Percentiles rank a stretch among this genome's conserved stretches.
Conservation (phyloP, 352 stramenopile genomes). For the Globisporangium nunn region DNA sequence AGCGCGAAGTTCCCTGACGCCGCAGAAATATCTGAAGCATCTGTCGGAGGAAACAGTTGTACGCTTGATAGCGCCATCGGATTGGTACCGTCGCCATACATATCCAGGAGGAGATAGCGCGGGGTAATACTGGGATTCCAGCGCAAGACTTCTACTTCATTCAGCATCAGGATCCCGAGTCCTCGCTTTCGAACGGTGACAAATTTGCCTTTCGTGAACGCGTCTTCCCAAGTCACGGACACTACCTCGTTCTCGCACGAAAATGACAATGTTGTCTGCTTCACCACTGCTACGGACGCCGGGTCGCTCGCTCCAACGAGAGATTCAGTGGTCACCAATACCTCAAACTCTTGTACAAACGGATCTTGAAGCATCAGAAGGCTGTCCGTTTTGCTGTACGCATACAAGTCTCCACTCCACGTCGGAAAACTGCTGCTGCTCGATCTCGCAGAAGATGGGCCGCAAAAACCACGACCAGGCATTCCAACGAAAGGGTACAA, state of each 20-base stretch:
- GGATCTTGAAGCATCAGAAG: constrained; percentile 37
- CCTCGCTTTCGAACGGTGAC: constrained; percentile 38
- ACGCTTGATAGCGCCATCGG: constrained; percentile 37
- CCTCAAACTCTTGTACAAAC: constrained; percentile 47
- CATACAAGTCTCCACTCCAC: constrained; percentile 38
- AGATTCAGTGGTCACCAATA: constrained; percentile 27
- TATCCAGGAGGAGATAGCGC: constrained; percentile 39
- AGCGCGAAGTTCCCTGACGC: constrained; percentile 14
- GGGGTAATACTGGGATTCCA: constrained; percentile 51
- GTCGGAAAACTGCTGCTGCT: constrained; percentile 10
- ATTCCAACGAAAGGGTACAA: constrained; percentile 46
- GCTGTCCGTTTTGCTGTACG: constrained; percentile 24
- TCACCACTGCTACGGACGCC: constrained; percentile 8
- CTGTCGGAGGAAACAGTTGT: constrained; percentile 38
- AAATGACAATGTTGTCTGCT: constrained; percentile 30
- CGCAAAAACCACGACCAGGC: constrained; percentile 28
- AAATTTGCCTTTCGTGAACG: constrained; percentile 39
- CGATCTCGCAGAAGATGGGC: background rate
- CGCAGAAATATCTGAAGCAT: constrained; percentile 9
- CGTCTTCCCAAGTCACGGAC: constrained; percentile 26
- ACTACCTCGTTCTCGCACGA: constrained; percentile 34
- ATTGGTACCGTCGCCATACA: constrained; percentile 28
- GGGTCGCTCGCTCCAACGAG: constrained; percentile 14
- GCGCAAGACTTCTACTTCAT: constrained; percentile 51
- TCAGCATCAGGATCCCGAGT: constrained; percentile 43